Base-by-base conservation (phyloP, 352 stramenopile species). In the Phytopythium helicoides region DNA sequence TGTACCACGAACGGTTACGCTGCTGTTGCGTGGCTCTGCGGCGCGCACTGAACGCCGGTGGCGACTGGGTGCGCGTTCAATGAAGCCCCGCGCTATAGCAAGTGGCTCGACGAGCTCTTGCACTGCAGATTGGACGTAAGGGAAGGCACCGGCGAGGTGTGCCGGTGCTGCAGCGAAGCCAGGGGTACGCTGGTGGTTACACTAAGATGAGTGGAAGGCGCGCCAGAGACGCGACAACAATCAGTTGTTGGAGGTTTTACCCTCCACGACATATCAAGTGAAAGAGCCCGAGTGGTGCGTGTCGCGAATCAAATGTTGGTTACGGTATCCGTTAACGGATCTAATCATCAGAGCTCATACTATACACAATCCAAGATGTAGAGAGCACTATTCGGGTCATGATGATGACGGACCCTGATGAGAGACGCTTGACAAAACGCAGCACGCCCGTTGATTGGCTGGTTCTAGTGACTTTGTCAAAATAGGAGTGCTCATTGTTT, bases 341-440 rank as follows among this genome's bases (percentile, higher is more conserved):
- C 28, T 5, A 33, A 33, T 9, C 5, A 33, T 33, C 28, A 33
- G 5, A 33, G 28, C 9, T 33, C 28, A 9, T 33, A 14, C 10
- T 41, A 41, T 41, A 41, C 36, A 22, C 6, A 41, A 18, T 11
- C 36, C 36, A 41, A 21, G 28, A 33, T 33, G 28, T 10, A 33
- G 28, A 14, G 31, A 21, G 45, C 52, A 54, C 15, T 60, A 62
- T 62, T 66, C 26, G 28, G 49, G 46, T 33, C 33, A 23, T 31
- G 41, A 39, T 68, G 61, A 65, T 68, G 56, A 68, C 61, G 61
- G 56, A 68, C 49, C 34, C 16, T 15, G 9, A 28, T 18, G 37
- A 39, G 22, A 55, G 26, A 61, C 37, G 61, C 44, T 58, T 56
- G 61, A 68, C 56, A 58, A 31, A 22, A 18, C 9, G 0, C 1